Percentiles rank a stretch among this genome's conserved stretches.
These are phyloP conservation scores for Spathaspora sp. DNA, from an alignment of 1,139 yeast species.

Conservation along the genomic window DNA sequence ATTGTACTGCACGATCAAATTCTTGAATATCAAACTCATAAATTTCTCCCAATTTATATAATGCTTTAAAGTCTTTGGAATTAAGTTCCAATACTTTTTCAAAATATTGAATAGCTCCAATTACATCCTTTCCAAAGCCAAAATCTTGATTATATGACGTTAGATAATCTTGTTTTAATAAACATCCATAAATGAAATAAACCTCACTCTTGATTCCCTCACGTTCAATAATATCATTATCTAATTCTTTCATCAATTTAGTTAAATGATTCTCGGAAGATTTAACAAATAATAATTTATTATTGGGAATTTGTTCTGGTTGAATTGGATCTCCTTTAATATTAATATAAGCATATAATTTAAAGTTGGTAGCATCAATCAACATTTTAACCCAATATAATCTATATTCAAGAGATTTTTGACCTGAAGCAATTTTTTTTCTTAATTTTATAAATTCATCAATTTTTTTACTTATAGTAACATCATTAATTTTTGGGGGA, in stretches of 20 bases:
- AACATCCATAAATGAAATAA: slow-evolving; percentile 40
- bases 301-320: slow-evolving; percentile 30
- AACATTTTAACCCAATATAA: slow-evolving; percentile 48
- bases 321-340: slow-evolving; percentile 44
- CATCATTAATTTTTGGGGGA: slow-evolving; percentile 17
- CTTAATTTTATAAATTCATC: slow-evolving; percentile 38
- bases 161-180: slow-evolving; percentile 37
- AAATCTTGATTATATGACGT: slow-evolving; percentile 37
- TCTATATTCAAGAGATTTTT: slow-evolving; percentile 43
- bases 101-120: slow-evolving; percentile 31
- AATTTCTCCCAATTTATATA: slow-evolving; percentile 43
- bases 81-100: slow-evolving; percentile 34
- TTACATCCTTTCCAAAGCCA: slow-evolving; percentile 31
- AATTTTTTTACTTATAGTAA: slow-evolving; percentile 30
- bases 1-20: slow-evolving; percentile 34
- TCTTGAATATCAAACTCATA: slow-evolving; percentile 34
- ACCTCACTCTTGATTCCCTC: slow-evolving; percentile 28
- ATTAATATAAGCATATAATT: slow-evolving; percentile 42
- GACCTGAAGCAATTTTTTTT: slow-evolving; percentile 41
- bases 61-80: slow-evolving; percentile 34
- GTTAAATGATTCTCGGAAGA: slow-evolving; percentile 41
- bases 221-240: slow-evolving; percentile 22
- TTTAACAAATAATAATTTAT: slow-evolving; percentile 39
- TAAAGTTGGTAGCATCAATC: slow-evolving; percentile 40
- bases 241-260: slow-evolving; percentile 38